Evolutionary conservation across 176 grass and related monocot genomes (phyloP).

Genomic region (Eremochloa ophiuroides): DNA sequence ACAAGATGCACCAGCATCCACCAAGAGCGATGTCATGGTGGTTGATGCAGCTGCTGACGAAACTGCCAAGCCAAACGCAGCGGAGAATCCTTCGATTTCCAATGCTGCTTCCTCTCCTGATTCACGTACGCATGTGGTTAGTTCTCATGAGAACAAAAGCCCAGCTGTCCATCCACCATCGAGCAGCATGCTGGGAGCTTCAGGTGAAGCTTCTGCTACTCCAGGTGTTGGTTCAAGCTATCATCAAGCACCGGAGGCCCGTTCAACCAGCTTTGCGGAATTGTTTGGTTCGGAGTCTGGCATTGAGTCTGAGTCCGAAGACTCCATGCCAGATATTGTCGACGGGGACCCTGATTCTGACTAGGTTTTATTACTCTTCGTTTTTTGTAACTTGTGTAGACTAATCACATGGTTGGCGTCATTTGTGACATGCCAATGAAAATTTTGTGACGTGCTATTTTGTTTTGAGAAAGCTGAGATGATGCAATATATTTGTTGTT

Average conservation of each 20-base stretch:
- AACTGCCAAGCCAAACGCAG: conserved; percentile 7
- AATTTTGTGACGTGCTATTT: background rate
- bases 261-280: conserved; percentile 15
- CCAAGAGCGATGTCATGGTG: conserved; percentile 31
- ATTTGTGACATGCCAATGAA: background rate
- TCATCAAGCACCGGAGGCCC: conserved; percentile 5
- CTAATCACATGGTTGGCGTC: background rate
- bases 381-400: background rate
- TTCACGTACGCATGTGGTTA: background rate
- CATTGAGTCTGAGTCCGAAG: conserved; percentile 27
- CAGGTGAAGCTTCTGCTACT: background rate
- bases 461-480: background rate
- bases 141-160: conserved; percentile 14
- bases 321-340: conserved; percentile 59
- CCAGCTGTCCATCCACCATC: background rate
- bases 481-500: background rate
- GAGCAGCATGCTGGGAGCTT: conserved; percentile 13
- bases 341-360: conserved; percentile 63
- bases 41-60: conserved; percentile 17
- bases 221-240: background rate
- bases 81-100: conserved; percentile 13
- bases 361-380: conserved; percentile 3
- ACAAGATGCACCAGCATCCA: conserved; percentile 5
- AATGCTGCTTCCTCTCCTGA: conserved; percentile 9
- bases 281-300: conserved; percentile 49